Conservation (phyloP, 2,329 filamentous ascomycete species). For the Claviceps digitariae region DNA sequence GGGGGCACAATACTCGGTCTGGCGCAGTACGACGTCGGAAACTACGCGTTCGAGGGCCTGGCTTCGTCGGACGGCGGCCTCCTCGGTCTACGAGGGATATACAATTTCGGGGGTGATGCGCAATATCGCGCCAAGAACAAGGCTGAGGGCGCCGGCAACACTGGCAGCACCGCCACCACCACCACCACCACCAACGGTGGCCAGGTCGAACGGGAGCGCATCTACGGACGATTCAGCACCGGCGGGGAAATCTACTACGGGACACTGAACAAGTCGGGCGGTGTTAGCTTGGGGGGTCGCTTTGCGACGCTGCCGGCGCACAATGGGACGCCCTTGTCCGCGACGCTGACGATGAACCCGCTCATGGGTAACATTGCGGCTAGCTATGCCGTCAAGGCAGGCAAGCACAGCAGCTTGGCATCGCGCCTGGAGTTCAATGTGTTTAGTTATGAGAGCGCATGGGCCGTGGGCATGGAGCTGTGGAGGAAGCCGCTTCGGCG, state of each 20-base stretch:
- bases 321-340: constrained; percentile 79
- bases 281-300: constrained; percentile 74
- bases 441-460: constrained; percentile 93
- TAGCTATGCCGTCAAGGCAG: constrained; percentile 83
- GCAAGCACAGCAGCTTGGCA: constrained; percentile 68
- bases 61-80: constrained; percentile 87
- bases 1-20: constrained; percentile 63
- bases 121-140: constrained; percentile 22
- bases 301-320: constrained; percentile 78
- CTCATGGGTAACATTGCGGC: constrained; percentile 88
- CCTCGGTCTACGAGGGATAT: constrained; percentile 75
- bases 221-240: constrained; percentile 73
- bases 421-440: constrained; percentile 95
- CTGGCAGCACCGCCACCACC: background rate
- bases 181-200: constrained; percentile 7
- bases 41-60: constrained; percentile 79
- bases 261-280: constrained; percentile 83
- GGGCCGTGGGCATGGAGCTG: constrained; percentile 82
- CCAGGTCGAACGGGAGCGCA: constrained; percentile 39
- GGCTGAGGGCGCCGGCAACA: constrained; percentile 9
- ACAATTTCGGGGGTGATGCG: constrained; percentile 75
- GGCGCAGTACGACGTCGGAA: constrained; percentile 71
- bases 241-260: constrained; percentile 95
- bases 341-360: constrained; percentile 85
- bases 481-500: constrained; percentile 54